phyloP scores from a whole-genome alignment of 306 rosid genomes.

The Comarum palustre region DNA sequence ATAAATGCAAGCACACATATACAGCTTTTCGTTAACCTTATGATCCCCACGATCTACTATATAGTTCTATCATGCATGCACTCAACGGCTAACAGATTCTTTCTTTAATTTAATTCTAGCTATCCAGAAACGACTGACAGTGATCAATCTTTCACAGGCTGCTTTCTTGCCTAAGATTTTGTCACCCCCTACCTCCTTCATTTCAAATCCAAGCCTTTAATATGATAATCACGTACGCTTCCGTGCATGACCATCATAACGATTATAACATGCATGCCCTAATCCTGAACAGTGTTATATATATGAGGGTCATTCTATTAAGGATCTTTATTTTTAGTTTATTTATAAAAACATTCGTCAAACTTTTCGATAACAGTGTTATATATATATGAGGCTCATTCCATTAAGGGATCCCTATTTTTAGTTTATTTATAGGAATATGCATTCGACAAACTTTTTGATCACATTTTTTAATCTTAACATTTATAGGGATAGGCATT shows the following conservation, averaged over 20 bases:
- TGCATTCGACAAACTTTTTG: too few species aligned
- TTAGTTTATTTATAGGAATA: too few species aligned
- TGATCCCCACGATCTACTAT: neutral
- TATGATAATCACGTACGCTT: neutral
- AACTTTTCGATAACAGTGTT: too few species aligned
- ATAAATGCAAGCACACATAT: slow-evolving; percentile 5
- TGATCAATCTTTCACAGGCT: slow-evolving; percentile 4
- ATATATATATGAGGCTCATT: too few species aligned
- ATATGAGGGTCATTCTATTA: too few species aligned
- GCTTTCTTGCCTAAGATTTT: slow-evolving; percentile 1
- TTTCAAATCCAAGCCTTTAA: neutral
- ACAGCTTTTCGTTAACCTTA: neutral
- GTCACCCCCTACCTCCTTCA: neutral
- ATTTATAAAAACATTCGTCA: too few species aligned
- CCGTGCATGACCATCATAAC: neutral
- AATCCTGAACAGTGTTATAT: neutral
- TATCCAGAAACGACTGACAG: neutral
- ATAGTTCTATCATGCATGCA: neutral
- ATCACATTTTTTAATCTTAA: too few species aligned
- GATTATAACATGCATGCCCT: neutral
- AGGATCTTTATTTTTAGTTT: too few species aligned
- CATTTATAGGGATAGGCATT: too few species aligned
- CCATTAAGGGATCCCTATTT: too few species aligned
- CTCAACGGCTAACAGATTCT: neutral
- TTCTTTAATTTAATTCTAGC: neutral